These are phyloP conservation scores for Microsporum canis DNA, from an alignment of 2,329 filamentous ascomycete species.

Conservation along the genomic window DNA sequence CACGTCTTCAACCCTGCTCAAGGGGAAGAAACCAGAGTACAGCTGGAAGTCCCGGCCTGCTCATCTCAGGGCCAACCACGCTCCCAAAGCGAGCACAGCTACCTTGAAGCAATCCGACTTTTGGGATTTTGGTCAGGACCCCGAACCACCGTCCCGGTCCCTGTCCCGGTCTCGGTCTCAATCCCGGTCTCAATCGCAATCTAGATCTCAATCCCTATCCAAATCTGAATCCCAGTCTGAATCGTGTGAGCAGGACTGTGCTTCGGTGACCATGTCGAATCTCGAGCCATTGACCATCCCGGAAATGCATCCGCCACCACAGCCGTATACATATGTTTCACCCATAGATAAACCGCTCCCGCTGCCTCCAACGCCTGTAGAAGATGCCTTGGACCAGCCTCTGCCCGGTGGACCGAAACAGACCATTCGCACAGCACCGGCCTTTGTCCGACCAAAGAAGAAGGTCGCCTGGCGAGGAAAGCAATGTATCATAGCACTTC, in stretches of 20 bases:
- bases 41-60: constrained; percentile 11
- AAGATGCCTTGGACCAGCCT: constrained; percentile 7
- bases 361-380: constrained; percentile 6
- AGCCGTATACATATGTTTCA: constrained; percentile 6
- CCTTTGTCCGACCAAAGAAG: constrained; percentile 45
- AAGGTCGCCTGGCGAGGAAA: constrained; percentile 66
- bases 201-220: constrained; percentile 20
- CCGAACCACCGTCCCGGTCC: constrained; percentile 22
- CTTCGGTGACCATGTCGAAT: constrained; percentile 1
- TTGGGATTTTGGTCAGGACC: constrained; percentile 35
- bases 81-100: constrained; percentile 29
- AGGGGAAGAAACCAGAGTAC: constrained; percentile 13
- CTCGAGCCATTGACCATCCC: constrained; percentile 14
- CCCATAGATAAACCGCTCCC: constrained; percentile 13
- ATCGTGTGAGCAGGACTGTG: background rate
- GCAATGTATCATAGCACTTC: constrained; percentile 59
- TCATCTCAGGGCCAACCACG: constrained; percentile 25
- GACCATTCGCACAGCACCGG: constrained; percentile 14
- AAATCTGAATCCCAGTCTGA: constrained; percentile 15
- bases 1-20: constrained; percentile 16
- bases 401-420: constrained; percentile 12
- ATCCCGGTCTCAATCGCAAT: constrained; percentile 27
- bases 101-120: constrained; percentile 36
- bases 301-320: background rate
- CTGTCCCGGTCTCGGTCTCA: constrained; percentile 28